These are phyloP conservation scores for Xanthoparmelia taractica DNA, from an alignment of 495 filamentous ascomycete genomes.

Conservation along the genomic window DNA sequence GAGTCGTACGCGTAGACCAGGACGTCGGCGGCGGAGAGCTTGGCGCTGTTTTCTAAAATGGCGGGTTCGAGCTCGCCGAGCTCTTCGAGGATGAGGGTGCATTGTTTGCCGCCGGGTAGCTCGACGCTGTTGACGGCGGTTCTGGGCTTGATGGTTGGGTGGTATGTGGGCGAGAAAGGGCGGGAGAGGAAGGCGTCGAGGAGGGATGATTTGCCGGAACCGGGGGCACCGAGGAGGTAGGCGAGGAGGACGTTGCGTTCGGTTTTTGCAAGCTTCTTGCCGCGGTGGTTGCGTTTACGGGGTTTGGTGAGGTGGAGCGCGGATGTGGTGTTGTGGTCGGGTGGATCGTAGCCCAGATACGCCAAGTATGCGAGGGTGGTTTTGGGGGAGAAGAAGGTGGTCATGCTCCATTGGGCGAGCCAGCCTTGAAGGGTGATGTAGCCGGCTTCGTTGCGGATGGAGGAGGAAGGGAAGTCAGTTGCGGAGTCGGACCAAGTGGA, in stretches of 20 bases:
- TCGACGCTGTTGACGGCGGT: constrained; percentile 95
- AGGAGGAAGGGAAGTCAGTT: constrained; percentile 76
- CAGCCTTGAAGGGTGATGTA: constrained; percentile 95
- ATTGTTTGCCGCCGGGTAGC: constrained; percentile 90
- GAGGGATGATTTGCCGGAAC: constrained; percentile 80
- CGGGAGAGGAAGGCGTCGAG: constrained; percentile 86
- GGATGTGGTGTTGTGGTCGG: constrained; percentile 56
- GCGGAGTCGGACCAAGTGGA: constrained; percentile 81
- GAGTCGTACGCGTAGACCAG: constrained; percentile 96
- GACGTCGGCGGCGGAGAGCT: constrained; percentile 88
- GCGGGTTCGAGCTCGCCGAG: constrained; percentile 92
- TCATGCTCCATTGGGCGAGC: constrained; percentile 99
- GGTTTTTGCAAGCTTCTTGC: constrained; percentile 66
- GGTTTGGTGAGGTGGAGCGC: constrained; percentile 89
- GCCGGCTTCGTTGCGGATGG: constrained; percentile 89
- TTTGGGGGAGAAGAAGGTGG: constrained; percentile 89
- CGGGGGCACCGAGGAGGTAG: constrained; percentile 79
- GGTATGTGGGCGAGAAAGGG: constrained; percentile 76
- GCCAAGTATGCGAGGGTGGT: constrained; percentile 93
- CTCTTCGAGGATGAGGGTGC: constrained; percentile 91
- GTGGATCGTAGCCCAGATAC: constrained; percentile 80
- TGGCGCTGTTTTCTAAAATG: constrained; percentile 82
- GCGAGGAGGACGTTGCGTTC: constrained; percentile 95
- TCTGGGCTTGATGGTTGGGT: constrained; percentile 88
- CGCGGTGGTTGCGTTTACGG: constrained; percentile 52